Percentiles rank a stretch among this genome's conserved stretches.
Conservation (phyloP, 2,329 filamentous ascomycete species). For the Pseudogymnoascus sp. region DNA sequence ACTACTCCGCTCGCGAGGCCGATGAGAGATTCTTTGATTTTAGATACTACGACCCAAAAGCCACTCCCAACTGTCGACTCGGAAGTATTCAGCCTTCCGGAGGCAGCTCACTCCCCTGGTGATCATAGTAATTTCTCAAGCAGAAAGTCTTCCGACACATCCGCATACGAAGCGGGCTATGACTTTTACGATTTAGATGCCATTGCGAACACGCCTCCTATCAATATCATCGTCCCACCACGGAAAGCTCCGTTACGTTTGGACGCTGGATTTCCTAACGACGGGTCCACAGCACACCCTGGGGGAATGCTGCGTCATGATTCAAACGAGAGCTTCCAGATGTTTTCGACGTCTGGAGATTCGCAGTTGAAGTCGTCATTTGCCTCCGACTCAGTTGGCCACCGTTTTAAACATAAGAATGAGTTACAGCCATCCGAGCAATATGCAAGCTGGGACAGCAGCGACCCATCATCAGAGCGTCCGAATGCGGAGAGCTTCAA, state of each 20-base stretch:
- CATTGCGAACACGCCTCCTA: slow-evolving; percentile 35
- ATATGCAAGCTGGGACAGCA: neutral
- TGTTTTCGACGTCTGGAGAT: slow-evolving; percentile 51
- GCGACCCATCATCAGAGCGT: neutral
- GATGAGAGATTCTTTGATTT: slow-evolving; percentile 28
- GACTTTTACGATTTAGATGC: slow-evolving; percentile 58
- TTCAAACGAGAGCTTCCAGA: slow-evolving; percentile 51
- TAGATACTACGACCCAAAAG: slow-evolving; percentile 19
- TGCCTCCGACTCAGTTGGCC: neutral
- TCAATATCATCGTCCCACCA: slow-evolving; percentile 38
- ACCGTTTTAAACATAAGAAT: neutral
- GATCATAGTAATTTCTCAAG: neutral
- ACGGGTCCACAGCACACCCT: slow-evolving; percentile 27
- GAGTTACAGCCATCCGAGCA: neutral
- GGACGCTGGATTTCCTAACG: slow-evolving; percentile 10
- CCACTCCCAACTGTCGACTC: slow-evolving; percentile 25
- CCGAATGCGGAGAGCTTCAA: neutral
- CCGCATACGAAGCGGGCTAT: slow-evolving; percentile 42
- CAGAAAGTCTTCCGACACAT: neutral
- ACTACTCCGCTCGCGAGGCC: slow-evolving; percentile 52
- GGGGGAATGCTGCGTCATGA: slow-evolving; percentile 38
- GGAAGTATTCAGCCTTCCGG: slow-evolving; percentile 23
- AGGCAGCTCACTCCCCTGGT: slow-evolving; percentile 16
- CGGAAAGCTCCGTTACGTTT: slow-evolving; percentile 14
- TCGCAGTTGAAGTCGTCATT: slow-evolving; percentile 23